A percentile compares a stretch with the other conserved stretches of the same genome.
phyloP scores from a whole-genome alignment of 805 yeast species.

The Teunomyces cretensis region DNA sequence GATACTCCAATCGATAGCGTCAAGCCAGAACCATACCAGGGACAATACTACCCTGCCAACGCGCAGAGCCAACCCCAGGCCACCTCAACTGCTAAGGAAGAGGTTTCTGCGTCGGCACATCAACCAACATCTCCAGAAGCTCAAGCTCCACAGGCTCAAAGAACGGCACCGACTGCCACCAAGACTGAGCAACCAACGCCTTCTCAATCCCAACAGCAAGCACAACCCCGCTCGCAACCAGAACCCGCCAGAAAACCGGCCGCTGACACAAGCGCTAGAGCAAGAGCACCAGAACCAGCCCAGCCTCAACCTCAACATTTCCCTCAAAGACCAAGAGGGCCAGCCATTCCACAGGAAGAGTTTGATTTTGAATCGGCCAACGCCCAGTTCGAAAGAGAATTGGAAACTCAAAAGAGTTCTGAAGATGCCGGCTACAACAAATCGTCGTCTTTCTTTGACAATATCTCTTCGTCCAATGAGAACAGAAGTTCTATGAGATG shows the following conservation, averaged over 20 bases:
- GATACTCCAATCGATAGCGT: slow-evolving; percentile 69
- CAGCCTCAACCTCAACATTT: slow-evolving; percentile 16
- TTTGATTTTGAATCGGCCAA: slow-evolving; percentile 77
- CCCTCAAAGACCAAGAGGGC: slow-evolving; percentile 12
- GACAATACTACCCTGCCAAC: slow-evolving; percentile 8
- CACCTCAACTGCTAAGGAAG: slow-evolving; percentile 4
- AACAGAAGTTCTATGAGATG: slow-evolving; percentile 56
- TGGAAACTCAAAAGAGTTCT: slow-evolving; percentile 32
- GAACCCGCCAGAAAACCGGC: slow-evolving; percentile 3
- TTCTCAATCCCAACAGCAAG: slow-evolving; percentile 11
- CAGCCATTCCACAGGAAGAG: slow-evolving; percentile 52
- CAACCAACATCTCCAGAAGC: slow-evolving; percentile 17
- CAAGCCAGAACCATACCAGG: slow-evolving; percentile 46
- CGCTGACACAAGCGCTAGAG: slow-evolving; percentile 7
- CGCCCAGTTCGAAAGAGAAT: slow-evolving; percentile 65
- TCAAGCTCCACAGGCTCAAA: slow-evolving; percentile 4
- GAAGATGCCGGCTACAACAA: slow-evolving; percentile 58
- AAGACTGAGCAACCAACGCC: slow-evolving; percentile 10
- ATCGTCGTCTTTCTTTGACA: slow-evolving; percentile 85
- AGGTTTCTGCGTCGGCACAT: slow-evolving; percentile 23
- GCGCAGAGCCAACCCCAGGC: slow-evolving; percentile 10
- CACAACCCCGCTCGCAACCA: slow-evolving; percentile 7
- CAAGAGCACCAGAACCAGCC: slow-evolving; percentile 9
- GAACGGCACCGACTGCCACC: slow-evolving; percentile 12
- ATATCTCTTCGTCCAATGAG: slow-evolving; percentile 66